These are phyloP conservation scores for Setomelanomma holmii DNA, from an alignment of 2,329 filamentous ascomycete genomes.

Conservation along the genomic window DNA sequence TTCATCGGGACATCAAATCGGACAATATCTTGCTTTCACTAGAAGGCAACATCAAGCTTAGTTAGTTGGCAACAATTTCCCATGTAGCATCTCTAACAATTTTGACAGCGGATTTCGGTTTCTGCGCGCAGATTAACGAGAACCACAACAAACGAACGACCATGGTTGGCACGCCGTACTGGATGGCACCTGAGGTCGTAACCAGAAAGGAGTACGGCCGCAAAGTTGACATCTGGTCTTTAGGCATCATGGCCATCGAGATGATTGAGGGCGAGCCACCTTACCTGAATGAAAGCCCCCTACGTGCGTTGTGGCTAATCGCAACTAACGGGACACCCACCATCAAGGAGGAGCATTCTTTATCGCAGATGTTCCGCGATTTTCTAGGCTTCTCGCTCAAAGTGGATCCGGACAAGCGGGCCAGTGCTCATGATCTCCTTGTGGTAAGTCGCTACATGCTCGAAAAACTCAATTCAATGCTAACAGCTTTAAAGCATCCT, in stretches of 20 bases:
- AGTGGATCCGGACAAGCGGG: constrained; percentile 96
- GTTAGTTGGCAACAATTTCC: constrained; percentile 60
- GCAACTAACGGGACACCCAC: constrained; percentile 94
- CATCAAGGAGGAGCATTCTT: constrained; percentile 89
- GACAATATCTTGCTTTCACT: constrained; percentile 95
- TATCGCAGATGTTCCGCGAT: constrained; percentile 84
- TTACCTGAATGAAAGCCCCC: constrained; percentile 92
- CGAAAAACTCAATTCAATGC: not conserved
- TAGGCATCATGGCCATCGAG: constrained; percentile 99
- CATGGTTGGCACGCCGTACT: constrained; percentile 99
- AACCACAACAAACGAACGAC: constrained; percentile 96
- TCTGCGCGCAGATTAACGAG: constrained; percentile 98
- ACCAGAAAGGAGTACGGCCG: constrained; percentile 97
- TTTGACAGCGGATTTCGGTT: constrained; percentile 86
- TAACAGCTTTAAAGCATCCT: constrained; percentile 45
- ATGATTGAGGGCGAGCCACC: constrained; percentile 99
- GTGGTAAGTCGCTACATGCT: constrained; percentile 67
- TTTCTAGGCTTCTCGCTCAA: constrained; percentile 93
- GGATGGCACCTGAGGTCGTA: constrained; percentile 99
- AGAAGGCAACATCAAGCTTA: constrained; percentile 97
- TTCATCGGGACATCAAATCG: constrained; percentile 98
- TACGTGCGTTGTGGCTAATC: constrained; percentile 93
- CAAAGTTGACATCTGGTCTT: constrained; percentile 98
- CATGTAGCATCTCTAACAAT: constrained; percentile 5
- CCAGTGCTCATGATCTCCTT: constrained; percentile 90